Evolutionary conservation across 495 filamentous ascomycete genomes (phyloP).

Genomic region (Tuber microsphaerosporum): DNA sequence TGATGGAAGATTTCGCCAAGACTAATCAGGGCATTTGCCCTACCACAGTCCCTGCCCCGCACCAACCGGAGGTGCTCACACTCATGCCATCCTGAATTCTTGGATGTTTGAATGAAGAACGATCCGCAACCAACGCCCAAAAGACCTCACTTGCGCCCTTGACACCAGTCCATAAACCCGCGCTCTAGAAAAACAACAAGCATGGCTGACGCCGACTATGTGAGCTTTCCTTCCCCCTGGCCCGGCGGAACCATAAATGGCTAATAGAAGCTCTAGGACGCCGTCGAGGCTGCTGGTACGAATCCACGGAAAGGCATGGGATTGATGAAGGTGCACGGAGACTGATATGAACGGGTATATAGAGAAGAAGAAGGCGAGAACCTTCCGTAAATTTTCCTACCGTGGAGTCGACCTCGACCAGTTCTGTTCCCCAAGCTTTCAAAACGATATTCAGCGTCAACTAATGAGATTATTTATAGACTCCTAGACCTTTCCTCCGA

Average conservation of each 20-base stretch:
- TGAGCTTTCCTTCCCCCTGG: conserved; percentile 22
- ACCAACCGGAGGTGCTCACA: conserved; percentile 9
- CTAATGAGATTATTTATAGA: conserved; percentile 47
- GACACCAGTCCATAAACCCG: conserved; percentile 22
- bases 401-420: conserved; percentile 98
- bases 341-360: conserved; percentile 20
- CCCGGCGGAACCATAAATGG: conserved; percentile 10
- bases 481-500: conserved; percentile 98
- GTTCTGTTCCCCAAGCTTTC: conserved; percentile 44
- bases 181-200: conserved; percentile 16
- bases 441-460: neutral
- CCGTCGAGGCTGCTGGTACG: conserved; percentile 42
- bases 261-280: conserved; percentile 34
- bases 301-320: neutral
- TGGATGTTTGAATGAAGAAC: conserved; percentile 20
- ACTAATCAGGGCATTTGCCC: conserved; percentile 22
- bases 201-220: conserved; percentile 43
- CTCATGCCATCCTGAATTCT: conserved; percentile 14
- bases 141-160: conserved; percentile 10
- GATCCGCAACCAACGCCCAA: conserved; percentile 23
- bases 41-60: conserved; percentile 23
- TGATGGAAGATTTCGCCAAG: neutral
- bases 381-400: conserved; percentile 99
- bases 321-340: conserved; percentile 4
- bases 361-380: conserved; percentile 98